Conservation (phyloP, 805 yeast genomes). For the Yarrowia osloensis region DNA sequence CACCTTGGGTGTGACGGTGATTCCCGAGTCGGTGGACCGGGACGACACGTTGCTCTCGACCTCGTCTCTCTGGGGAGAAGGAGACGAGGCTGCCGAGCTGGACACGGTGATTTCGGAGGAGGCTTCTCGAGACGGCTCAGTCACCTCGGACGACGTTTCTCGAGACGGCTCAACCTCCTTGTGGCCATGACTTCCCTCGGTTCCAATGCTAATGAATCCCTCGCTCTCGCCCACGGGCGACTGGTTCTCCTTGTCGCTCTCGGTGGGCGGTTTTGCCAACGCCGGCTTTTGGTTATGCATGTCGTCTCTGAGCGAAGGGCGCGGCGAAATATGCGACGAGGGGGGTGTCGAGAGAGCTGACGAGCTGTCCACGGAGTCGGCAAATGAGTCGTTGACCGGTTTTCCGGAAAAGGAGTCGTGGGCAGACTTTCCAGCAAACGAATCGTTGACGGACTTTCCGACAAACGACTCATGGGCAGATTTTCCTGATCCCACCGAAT, state of each 20-base stretch:
- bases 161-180: neutral
- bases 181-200: neutral
- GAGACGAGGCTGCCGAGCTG: neutral
- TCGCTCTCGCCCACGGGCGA: neutral
- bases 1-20: constrained; percentile 24
- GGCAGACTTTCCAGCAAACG: too few relatives aligned
- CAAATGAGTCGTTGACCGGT: too few relatives aligned
- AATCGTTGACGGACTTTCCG: too few relatives aligned
- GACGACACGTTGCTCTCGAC: neutral
- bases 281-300: constrained; percentile 15
- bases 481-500: too few relatives aligned
- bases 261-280: neutral
- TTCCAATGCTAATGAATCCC: neutral
- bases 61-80: constrained; percentile 4
- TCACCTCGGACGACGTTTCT: neutral
- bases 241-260: constrained; percentile 22
- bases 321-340: neutral
- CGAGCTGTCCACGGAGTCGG: neutral
- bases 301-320: neutral
- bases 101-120: neutral
- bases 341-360: neutral
- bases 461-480: too few relatives aligned
- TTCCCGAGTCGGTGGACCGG: constrained; percentile 14
- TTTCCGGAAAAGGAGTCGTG: too few relatives aligned
- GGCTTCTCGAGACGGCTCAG: neutral